Evolutionary conservation across 148 eudicot genomes (phyloP).

Genomic region (Amaranthus hypochondriacus): DNA sequence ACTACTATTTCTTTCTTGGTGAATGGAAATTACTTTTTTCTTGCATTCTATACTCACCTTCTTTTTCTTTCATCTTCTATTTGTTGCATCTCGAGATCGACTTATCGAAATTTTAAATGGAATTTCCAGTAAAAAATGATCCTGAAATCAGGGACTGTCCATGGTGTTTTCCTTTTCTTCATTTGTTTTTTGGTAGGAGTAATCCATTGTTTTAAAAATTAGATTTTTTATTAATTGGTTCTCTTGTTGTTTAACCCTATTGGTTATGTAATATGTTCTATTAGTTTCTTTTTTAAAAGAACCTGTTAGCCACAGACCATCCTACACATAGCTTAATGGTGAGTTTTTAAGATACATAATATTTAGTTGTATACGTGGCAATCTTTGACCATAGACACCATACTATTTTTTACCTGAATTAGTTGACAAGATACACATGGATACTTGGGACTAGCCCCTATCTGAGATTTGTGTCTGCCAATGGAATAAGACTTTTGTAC

Average conservation of each 20-base stretch:
- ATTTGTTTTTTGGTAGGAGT: too few relatives aligned
- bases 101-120: slow-evolving; percentile 20
- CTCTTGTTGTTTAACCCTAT: not conserved
- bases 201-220: not conserved
- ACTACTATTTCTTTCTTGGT: slow-evolving; percentile 29
- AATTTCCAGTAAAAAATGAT: slow-evolving; percentile 21
- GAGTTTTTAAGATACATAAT: slow-evolving; percentile 23
- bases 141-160: slow-evolving; percentile 7
- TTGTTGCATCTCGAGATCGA: slow-evolving; percentile 46
- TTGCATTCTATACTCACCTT: slow-evolving; percentile 3
- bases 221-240: not conserved
- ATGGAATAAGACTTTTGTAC: slow-evolving; percentile 16
- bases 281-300: slow-evolving; percentile 19
- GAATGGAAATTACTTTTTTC: not conserved
- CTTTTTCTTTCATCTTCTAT: slow-evolving; percentile 22
- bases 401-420: not conserved
- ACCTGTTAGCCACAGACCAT: slow-evolving; percentile 29
- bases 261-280: slow-evolving; percentile 19
- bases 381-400: not conserved
- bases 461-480: slow-evolving; percentile 32
- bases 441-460: slow-evolving; percentile 15
- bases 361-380: slow-evolving; percentile 15
- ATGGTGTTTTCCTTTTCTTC: not conserved
- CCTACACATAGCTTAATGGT: slow-evolving; percentile 33
- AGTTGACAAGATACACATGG: slow-evolving; percentile 19